phyloP scores from a whole-genome alignment of 78 protist species.

The Speleostelium caveatum region DNA sequence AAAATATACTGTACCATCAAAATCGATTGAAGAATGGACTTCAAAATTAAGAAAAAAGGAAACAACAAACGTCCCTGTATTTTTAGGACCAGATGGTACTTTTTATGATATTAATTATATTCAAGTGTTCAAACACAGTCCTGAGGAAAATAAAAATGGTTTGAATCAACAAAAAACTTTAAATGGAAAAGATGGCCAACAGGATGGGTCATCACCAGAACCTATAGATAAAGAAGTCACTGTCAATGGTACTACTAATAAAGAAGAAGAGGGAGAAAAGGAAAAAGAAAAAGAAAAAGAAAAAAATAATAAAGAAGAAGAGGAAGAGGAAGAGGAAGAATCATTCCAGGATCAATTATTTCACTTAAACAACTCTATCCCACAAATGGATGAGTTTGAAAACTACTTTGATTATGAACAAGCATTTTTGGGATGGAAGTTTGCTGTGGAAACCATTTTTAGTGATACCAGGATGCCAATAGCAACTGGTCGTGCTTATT shows the following conservation, averaged over 20 bases:
- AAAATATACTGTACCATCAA: conserved; percentile 37
- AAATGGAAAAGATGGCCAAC: neutral
- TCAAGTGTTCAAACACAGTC: conserved; percentile 39
- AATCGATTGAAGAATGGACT: conserved; percentile 14
- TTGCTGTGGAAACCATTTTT: conserved; percentile 49
- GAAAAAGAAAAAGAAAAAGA: conserved; percentile 37
- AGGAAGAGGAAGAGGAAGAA: conserved; percentile 34
- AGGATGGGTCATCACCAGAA: neutral
- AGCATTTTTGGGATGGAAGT: conserved; percentile 56
- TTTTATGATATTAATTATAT: conserved; percentile 69
- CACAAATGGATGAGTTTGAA: conserved; percentile 69
- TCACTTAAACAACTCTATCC: conserved; percentile 46
- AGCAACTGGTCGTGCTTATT: conserved; percentile 32
- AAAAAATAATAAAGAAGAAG: no score
- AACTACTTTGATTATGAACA: conserved; percentile 69
- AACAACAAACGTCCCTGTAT: conserved; percentile 53
- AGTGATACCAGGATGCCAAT: conserved; percentile 27
- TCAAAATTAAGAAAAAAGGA: conserved; percentile 10
- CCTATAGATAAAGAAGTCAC: neutral
- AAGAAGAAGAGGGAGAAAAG: neutral
- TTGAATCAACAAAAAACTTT: neutral
- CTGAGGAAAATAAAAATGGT: neutral
- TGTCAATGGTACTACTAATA: no score
- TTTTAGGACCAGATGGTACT: conserved; percentile 50
- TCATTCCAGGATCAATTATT: conserved; percentile 26